Conservation (phyloP, 1,139 yeast genomes). For the Blastobotrys ciferrii region DNA sequence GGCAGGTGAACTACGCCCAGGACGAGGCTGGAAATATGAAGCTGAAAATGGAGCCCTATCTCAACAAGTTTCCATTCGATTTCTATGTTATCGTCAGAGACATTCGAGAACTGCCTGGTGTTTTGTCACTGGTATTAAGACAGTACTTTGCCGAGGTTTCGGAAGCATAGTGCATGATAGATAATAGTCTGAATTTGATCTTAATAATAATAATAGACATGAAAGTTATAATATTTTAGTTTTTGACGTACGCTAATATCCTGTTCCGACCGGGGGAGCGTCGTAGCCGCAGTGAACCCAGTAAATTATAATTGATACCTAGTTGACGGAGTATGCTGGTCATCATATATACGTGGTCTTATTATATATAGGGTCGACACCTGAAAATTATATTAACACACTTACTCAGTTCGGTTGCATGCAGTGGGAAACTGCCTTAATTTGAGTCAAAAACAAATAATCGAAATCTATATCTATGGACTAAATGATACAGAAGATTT, state of each 20-base stretch:
- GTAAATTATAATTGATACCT: too few species aligned
- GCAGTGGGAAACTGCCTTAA: too few species aligned
- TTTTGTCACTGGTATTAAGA: constrained; percentile 82
- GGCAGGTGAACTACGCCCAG: constrained; percentile 78
- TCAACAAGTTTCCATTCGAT: constrained; percentile 95
- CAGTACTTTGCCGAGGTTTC: constrained; percentile 84
- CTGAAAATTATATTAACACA: too few species aligned
- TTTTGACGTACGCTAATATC: too few species aligned
- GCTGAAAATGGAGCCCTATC: constrained; percentile 75
- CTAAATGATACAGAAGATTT: constrained; percentile 24
- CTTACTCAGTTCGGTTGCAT: too few species aligned
- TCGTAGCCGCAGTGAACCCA: too few species aligned
- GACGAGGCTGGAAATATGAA: constrained; percentile 61
- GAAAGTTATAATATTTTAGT: constrained; percentile 9
- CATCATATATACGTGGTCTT: too few species aligned
- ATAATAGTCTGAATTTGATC: background rate
- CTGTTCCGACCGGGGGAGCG: too few species aligned
- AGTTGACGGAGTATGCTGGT: too few species aligned
- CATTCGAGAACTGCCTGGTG: constrained; percentile 85
- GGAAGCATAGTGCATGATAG: constrained; percentile 21
- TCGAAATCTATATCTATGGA: background rate
- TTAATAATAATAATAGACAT: background rate
- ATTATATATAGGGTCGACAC: too few species aligned
- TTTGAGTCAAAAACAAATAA: too few species aligned
- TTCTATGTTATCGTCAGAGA: constrained; percentile 91